Evolutionary conservation across 192 early-diverging fungal species (phyloP).

Genomic region (Dimargaris cristalligena): DNA sequence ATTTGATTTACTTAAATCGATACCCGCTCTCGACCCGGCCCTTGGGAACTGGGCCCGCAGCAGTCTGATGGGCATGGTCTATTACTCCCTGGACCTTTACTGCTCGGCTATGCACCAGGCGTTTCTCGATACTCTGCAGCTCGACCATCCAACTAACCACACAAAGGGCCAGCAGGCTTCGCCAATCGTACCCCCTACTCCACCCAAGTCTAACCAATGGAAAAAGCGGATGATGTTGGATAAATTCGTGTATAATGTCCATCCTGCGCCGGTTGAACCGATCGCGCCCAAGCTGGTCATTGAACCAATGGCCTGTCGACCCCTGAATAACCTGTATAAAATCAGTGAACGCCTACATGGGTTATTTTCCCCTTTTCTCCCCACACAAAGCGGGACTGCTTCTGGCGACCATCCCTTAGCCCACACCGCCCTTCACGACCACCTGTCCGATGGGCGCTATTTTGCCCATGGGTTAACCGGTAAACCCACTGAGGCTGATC

Average conservation of each 20-base stretch:
- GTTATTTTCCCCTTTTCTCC: not conserved
- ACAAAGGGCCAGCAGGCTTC: not conserved
- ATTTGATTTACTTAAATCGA: slow-evolving; percentile 1
- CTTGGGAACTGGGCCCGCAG: not conserved
- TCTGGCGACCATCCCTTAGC: not conserved
- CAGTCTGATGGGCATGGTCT: not conserved
- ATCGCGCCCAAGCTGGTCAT: not conserved
- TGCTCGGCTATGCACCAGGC: not conserved
- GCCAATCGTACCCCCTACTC: not conserved
- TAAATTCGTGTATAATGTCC: not conserved
- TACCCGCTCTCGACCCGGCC: not conserved
- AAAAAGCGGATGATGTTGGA: not conserved
- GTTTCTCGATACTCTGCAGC: not conserved
- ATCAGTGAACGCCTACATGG: not conserved
- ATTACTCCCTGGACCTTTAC: not conserved
- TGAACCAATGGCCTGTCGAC: not conserved
- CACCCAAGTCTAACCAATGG: not conserved
- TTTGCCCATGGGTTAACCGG: not conserved
- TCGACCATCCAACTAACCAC: not conserved
- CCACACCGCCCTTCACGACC: not conserved
- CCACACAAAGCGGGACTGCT: not conserved
- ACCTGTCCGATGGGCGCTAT: not conserved
- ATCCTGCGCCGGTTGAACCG: not conserved
- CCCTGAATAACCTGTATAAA: not conserved
- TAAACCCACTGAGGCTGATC: not conserved